These are phyloP conservation scores for Cercospora sesami DNA, from an alignment of 2,329 filamentous ascomycete species.

Conservation along the genomic window DNA sequence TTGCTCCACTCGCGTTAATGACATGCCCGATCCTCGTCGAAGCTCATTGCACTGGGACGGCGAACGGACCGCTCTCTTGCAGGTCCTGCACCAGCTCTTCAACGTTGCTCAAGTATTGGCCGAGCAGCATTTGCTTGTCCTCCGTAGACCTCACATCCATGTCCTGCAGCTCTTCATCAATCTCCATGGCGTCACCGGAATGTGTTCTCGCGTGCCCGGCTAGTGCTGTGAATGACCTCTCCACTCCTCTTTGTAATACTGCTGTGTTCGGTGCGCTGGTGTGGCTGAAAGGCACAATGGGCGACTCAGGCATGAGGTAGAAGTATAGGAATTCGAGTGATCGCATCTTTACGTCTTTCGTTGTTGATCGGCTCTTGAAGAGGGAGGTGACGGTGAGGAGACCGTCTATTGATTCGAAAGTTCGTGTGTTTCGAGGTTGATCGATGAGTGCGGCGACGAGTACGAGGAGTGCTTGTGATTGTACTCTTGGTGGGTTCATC, in stretches of 20 bases:
- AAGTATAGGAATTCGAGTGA: conserved; percentile 98
- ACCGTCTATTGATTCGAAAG: conserved; percentile 89
- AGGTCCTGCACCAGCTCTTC: conserved; percentile 80
- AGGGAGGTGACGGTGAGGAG: conserved; percentile 87
- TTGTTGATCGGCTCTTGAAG: conserved; percentile 85
- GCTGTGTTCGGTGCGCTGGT: conserved; percentile 34
- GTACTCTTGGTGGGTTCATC: conserved; percentile 83
- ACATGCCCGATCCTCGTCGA: background rate
- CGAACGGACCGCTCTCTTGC: conserved; percentile 72
- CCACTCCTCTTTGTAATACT: conserved; percentile 28
- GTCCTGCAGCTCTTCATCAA: conserved; percentile 37
- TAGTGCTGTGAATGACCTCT: conserved; percentile 27
- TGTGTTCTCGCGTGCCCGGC: conserved; percentile 34
- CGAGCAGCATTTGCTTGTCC: conserved; percentile 79
- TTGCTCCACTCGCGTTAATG: background rate
- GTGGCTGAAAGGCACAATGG: conserved; percentile 37
- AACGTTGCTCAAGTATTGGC: conserved; percentile 75
- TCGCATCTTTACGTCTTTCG: conserved; percentile 87
- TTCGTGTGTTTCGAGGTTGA: conserved; percentile 81
- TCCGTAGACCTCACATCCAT: conserved; percentile 64
- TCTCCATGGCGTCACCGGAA: conserved; percentile 39
- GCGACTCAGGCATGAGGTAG: conserved; percentile 90
- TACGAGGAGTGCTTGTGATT: conserved; percentile 84
- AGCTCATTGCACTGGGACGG: conserved; percentile 5
- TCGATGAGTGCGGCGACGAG: conserved; percentile 87